Evolutionary conservation across 768 basidiomycete genomes (phyloP).

Genomic region (Suillus decipiens): DNA sequence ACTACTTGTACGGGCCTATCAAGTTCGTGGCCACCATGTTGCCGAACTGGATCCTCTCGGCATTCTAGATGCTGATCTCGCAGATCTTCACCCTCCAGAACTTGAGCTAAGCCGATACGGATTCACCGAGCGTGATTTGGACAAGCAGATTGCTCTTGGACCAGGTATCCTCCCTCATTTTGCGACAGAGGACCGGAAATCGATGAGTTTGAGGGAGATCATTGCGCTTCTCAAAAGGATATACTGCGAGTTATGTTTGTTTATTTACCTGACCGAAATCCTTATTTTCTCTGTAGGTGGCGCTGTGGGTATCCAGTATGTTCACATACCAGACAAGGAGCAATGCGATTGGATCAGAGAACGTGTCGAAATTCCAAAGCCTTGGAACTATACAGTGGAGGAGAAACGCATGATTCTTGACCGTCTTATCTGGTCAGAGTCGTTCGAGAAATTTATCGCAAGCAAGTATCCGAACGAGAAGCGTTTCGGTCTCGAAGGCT

Average conservation of each 20-base stretch:
- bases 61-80: slow-evolving; percentile 87
- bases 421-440: slow-evolving; percentile 99
- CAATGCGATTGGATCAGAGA: slow-evolving; percentile 99
- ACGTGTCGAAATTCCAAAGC: slow-evolving; percentile 91
- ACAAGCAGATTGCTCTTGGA: slow-evolving; percentile 92
- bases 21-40: slow-evolving; percentile 97
- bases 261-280: neutral
- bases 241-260: slow-evolving; percentile 69
- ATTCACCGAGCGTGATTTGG: slow-evolving; percentile 91
- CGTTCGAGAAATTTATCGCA: slow-evolving; percentile 97
- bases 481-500: slow-evolving; percentile 97
- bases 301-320: slow-evolving; percentile 86
- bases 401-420: slow-evolving; percentile 99
- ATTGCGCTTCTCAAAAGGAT: slow-evolving; percentile 89
- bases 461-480: slow-evolving; percentile 99
- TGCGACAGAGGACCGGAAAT: slow-evolving; percentile 79
- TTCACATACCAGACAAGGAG: slow-evolving; percentile 97
- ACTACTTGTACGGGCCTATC: slow-evolving; percentile 96
- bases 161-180: slow-evolving; percentile 97
- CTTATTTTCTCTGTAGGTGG: slow-evolving; percentile 54
- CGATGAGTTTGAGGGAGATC: slow-evolving; percentile 90
- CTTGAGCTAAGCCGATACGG: slow-evolving; percentile 94
- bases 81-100: slow-evolving; percentile 77
- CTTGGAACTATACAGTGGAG: slow-evolving; percentile 97
- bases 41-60: slow-evolving; percentile 96